Evolutionary conservation across 306 rosid species (phyloP), one percentile per base, ranked within the genome.

Genomic region (Sophora flavescens): DNA sequence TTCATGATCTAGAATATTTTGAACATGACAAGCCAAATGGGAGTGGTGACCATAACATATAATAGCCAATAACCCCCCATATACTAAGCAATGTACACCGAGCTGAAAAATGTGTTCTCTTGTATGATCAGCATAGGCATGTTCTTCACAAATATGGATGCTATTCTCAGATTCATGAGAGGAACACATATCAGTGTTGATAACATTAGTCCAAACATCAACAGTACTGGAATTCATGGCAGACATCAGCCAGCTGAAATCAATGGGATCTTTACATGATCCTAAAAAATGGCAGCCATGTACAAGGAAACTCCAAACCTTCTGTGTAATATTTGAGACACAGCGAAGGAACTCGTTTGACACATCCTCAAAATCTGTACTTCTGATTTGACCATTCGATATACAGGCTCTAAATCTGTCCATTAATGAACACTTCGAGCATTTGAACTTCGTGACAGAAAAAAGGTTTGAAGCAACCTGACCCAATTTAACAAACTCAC

Each of bases 61-160:
- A 62, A 72, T 69, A 44, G 84, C 87, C 68, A 88, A 81, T 66
- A 83, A 82, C 68, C 89, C 89, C 62, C 97, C 97, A 83, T 87
- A 90, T 1, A 68, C 54, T 73, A 87, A 78, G 84, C 92, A 92
- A 63, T 92, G 93, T 16, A 78, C 58, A n/a, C 91, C 89, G 15
- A 88, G 89, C 75, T 83, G 82, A 67, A 83, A 57, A 42, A 84
- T 71, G 16, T 53, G 42, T 63, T 33, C 39, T 61, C 84, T 69
- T 70, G 47, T 84, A 44, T 75, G 53, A 50, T 74, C 61, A 32
- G 22, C 48, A 75, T 15, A 42, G 44, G 50, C 73, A 18, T 57
- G 80, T 16, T 72, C 81, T 63, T 67, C 83, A 26, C 65, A 6
- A 30, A 13, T 16, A 62, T 30, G 36, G 11, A 48, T 4, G 58